Evolutionary conservation across 371 early-diverging fungal species (phyloP), one percentile per base, ranked within the genome.

Genomic region (Choanephora cucurbitarum): DNA sequence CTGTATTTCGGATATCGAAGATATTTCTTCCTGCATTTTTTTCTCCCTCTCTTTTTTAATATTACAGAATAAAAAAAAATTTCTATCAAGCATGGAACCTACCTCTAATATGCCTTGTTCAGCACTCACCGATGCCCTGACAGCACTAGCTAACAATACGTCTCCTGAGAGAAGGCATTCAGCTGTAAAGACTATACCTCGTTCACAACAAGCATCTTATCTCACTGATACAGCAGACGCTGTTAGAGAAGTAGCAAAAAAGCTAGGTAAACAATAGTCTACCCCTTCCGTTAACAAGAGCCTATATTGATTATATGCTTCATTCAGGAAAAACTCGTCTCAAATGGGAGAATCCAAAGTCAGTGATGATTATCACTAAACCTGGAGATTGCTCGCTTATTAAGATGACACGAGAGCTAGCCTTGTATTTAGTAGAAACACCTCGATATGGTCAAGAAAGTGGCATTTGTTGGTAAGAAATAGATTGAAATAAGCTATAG

Each of bases 361-460:
- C 85, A 2, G 84, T 90, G 15, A 86, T 97, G 87, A 83, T 97
- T 33, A 93, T 97, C 24, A 93, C 95, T 11, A 97, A 97, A 69
- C 86, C 92, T 18, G 87, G 89, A 41, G 96, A 97, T 72, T 61
- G 73, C 14, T 80, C 83, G 4, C 74, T 97, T 7, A 77, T 94
- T 11, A 67, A 72, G 23, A 72, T 91, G 65, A 94, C 96, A 13
- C 80, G 91, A 2, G 89, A 94, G 33, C 66, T 95, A 49, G 87
- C 94, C 0, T 46, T 85, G 9, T 94, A 90, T 89, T 81, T 97
- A 31, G 81, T 91, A 1, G 59, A 74, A 15, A 72, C 80, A 2
- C 81, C 80, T 21, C 58, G 79, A 14, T 65, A 70, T 47, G 77
- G 69, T 2, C 56, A 58, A 21, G 70, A 70, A 10, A 74, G 75